Base-by-base conservation (phyloP, 192 early-diverging fungal species). In the Podochytrium sp. region DNA sequence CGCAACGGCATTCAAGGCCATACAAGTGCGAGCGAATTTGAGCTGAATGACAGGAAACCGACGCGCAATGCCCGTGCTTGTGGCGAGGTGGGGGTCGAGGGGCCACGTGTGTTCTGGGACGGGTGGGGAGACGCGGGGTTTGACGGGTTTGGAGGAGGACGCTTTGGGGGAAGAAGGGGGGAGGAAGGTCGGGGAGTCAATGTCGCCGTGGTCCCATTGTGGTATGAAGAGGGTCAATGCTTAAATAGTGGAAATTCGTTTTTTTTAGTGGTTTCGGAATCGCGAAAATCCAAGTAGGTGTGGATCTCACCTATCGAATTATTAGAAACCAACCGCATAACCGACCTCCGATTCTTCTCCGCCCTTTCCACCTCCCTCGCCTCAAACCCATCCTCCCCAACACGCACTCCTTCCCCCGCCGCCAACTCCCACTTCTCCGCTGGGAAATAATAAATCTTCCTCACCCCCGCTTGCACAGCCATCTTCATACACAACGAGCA, bases 361-460 rank as follows among this genome's bases (percentile, higher is more conserved):
- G 66, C 52, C 34, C 73, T 71, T 38, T 65, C 71, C 16, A 67
- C 27, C 76, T 77, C 69, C 14, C 57, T 25, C 33, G 55, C 16
- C 27, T 55, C 20, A 20, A 69, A 69, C 23, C 18, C 18, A 55
- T 51, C 66, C 12, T 25, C 29, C 29, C 20, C 29, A 41, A 6
- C 39, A 5, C 35, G 18, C 27, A 43, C 51, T 12, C 69, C 35
- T 23, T 20, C 34, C 20, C 56, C 41, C 37, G 39, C 52, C 12
- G 76, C 75, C n/a, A 77, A 65, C 42, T 79, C 77, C 75, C 70
- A 77, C 14, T 56, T 23, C 57, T 82, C 71, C 27, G 78, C 78
- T 4, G 80, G 80, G 66, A 82, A 82, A 40, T 79, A 82, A 58
- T 79, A 82, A 29, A 73, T 65, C 65, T 77, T 82, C n/a, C 75